A percentile compares a stretch with the other conserved stretches of the same genome.
Conservation (phyloP, 2,329 filamentous ascomycete genomes). For the Fusarium nematophilum region DNA sequence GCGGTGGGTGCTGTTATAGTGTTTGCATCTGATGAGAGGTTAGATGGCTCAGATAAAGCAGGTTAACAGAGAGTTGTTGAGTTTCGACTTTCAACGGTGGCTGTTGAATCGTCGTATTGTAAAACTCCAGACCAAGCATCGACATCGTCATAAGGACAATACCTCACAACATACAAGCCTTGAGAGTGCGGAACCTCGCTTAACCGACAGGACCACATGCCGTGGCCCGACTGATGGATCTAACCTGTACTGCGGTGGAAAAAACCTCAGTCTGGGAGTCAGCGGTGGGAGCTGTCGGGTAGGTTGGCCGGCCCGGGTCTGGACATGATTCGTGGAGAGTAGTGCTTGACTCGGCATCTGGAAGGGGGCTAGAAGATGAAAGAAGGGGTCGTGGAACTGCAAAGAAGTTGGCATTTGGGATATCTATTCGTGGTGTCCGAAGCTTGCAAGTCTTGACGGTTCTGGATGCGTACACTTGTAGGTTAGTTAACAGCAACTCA, state of each 20-base stretch:
- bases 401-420: no score
- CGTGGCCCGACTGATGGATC: slow-evolving; percentile 3
- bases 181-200: background rate
- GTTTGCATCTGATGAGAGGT: slow-evolving; percentile 21
- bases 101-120: background rate
- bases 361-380: no score
- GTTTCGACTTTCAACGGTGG: background rate
- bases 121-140: background rate
- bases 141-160: background rate
- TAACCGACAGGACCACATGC: slow-evolving; percentile 9
- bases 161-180: background rate
- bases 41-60: background rate
- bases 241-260: background rate
- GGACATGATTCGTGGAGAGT: no score
- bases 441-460: background rate
- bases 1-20: slow-evolving; percentile 24
- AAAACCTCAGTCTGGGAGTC: slow-evolving; percentile 10
- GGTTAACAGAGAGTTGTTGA: background rate
- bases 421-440: no score
- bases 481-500: background rate
- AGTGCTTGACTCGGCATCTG: no score
- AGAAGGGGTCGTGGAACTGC: background rate
- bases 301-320: no score
- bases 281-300: slow-evolving; percentile 9
- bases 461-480: background rate